Evolutionary conservation across 2,329 filamentous ascomycete species (phyloP).

Genomic region (Trichoderma simmonsii): DNA sequence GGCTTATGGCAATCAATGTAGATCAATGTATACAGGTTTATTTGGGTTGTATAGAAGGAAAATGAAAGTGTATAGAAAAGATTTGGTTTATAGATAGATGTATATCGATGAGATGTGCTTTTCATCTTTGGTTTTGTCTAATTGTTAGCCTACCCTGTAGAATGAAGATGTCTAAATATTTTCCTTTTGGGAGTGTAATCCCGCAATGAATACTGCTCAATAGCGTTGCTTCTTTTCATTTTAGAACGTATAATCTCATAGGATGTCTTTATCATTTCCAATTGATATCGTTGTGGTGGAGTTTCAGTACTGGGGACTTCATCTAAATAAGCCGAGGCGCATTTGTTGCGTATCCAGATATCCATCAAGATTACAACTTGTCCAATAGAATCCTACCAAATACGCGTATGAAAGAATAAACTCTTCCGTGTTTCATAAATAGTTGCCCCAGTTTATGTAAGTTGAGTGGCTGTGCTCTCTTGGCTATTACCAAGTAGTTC

Average conservation of each 20-base stretch:
- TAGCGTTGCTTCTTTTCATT: no score
- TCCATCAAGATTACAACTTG: not conserved
- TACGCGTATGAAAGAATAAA: not conserved
- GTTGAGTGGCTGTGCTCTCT: not conserved
- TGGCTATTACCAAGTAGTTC: no score
- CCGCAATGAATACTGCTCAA: no score
- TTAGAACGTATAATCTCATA: no score
- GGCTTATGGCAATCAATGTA: not conserved
- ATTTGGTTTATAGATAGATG: not conserved
- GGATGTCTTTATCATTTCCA: not conserved
- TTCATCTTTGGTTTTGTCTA: not conserved
- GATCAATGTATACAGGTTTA: not conserved
- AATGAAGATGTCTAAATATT: not conserved
- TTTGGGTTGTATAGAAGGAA: not conserved
- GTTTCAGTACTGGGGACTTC: not conserved
- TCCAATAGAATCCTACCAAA: not conserved
- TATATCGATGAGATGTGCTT: not conserved
- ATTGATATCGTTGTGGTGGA: not conserved
- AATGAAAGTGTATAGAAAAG: not conserved
- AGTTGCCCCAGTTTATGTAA: not conserved
- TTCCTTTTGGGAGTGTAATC: not conserved
- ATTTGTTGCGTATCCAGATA: not conserved
- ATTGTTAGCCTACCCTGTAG: not conserved
- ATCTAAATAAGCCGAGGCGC: accelerated
- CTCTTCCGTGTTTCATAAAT: not conserved